Percentiles rank a stretch among this genome's conserved stretches.
phyloP scores from a whole-genome alignment of 768 basidiomycete genomes.

The Trametes cinnabarina region DNA sequence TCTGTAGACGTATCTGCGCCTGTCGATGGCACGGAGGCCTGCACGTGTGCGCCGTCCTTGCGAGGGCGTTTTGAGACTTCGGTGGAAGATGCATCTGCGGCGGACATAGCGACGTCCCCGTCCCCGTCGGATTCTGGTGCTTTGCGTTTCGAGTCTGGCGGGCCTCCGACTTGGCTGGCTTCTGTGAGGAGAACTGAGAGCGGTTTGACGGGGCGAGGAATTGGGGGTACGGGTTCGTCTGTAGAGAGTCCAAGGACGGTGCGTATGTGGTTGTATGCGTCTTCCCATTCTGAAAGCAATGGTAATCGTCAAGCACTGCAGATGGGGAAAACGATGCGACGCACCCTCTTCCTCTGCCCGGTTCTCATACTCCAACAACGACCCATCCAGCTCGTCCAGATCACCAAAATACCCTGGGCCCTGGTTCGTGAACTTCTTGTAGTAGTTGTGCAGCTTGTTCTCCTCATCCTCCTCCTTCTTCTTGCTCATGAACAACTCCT shows the following conservation, averaged over 20 bases:
- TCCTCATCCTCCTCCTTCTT: constrained; percentile 91
- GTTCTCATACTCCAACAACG: constrained; percentile 69
- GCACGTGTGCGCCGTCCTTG: constrained; percentile 18
- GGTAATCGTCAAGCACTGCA: not conserved
- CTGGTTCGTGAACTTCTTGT: constrained; percentile 87
- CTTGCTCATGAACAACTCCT: constrained; percentile 87
- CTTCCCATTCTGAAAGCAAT: constrained; percentile 57
- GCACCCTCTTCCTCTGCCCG: constrained; percentile 72
- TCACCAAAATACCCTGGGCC: constrained; percentile 92
- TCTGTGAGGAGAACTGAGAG: constrained; percentile 27
- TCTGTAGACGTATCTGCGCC: constrained; percentile 26
- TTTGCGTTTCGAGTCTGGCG: constrained; percentile 52
- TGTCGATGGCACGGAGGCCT: constrained; percentile 10
- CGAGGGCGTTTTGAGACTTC: constrained; percentile 35
- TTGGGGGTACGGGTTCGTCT: constrained; percentile 50
- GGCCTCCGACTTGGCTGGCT: constrained; percentile 19
- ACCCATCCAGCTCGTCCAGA: constrained; percentile 71
- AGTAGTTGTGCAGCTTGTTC: constrained; percentile 67
- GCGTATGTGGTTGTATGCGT: constrained; percentile 54
- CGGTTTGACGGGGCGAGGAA: constrained; percentile 41
- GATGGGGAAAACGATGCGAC: constrained; percentile 22
- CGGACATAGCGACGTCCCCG: constrained; percentile 34
- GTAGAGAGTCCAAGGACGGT: constrained; percentile 50
- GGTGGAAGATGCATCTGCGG: constrained; percentile 24
- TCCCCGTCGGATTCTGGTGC: constrained; percentile 44